Base-by-base conservation (phyloP, 768 basidiomycete genomes). In the Tulasnella sp. region DNA sequence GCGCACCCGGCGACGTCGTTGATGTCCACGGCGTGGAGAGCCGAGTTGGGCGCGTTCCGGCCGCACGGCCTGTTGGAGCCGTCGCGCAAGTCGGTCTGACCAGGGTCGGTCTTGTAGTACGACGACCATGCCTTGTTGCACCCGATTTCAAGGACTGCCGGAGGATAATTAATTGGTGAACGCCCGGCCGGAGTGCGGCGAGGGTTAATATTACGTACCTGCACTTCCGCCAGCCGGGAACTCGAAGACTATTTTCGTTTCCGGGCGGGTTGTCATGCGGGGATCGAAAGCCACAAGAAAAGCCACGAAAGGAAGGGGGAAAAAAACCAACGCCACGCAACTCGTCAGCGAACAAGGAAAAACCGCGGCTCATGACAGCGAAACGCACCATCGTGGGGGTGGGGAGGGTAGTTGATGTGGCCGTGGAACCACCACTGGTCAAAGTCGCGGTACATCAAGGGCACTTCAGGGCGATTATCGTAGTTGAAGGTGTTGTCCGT, bases 51-150 rank as follows among this genome's bases (percentile, higher is more conserved):
- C 32, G 41, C 52, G 37, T 80, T 80, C 0, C 88, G 86, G 73
- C 88, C 90, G 5, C 86, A 77, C 77, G 88, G 81, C 29, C 83
- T 83, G 44, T 52, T n/a, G 44, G 36, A 44, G n/a, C 65, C 68
- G 19, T 69, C 68, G 2, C 68, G 68, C 6, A 72, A 26, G 36
- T 72, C 70, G 26, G 63, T 72, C 62, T 22, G 32, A 9, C 70
- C 62, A n/a, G n/a, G n/a, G n/a, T n/a, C n/a, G n/a, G n/a, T n/a
- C n/a, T n/a, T n/a, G n/a, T n/a, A n/a, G n/a, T n/a, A 89, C 5
- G 86, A 83, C 0, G 89, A 90, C 0, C 85, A 85, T 34, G 84
- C 84, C 74, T 89, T 89, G 78, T 86, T 82, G 80, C 88, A 83
- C 7, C 81, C 83, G 26, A 90, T 81, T 76, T 90, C 83, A 3